Evolutionary conservation across 345 rosid genomes (phyloP), one percentile per base, ranked within the genome.

Genomic region (Melaleuca quinquenervia): DNA sequence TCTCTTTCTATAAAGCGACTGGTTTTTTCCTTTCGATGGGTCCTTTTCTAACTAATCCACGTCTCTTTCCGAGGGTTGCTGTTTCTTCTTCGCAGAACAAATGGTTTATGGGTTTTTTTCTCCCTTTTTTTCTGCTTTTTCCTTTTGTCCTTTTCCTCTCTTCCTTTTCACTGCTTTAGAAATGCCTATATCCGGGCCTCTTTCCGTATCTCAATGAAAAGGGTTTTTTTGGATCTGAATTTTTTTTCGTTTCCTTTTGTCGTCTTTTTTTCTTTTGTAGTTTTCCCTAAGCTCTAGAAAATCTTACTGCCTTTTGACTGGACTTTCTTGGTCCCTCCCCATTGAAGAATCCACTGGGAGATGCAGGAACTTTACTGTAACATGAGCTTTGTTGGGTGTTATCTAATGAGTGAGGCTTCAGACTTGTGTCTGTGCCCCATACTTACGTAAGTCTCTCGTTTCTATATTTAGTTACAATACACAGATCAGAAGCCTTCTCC

Each of bases 211-310:
- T 74, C 62, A 84, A 82, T 75, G 82, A 83, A 89, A 92, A 89
- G 86, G 91, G 82, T 48, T 84, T 75, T 88, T 91, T 91, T 89
- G 89, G 89, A 82, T 85, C 90, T 85, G 83, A 87, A 85, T 88
- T 86, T 87, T 27, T 11, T 29, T 52, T 29, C 80, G 26, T 41
- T 70, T 70, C 21, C 80, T 36, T 70, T 70, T 32, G 80, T 70
- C 62, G 88, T 84, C 62, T 89, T 84, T 90, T 88, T 92, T 90
- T 90, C 92, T 90, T 89, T 86, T 91, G 95, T 90, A 90, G 70
- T 85, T 85, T 87, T 87, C 84, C 84, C 84, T 74, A 75, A 78
- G 75, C 86, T 86, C 82, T 83, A 29, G 82, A 50, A 91, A 90
- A 51, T 64, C 62, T 76, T 44, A 52, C 11, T 83, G 85, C 62